These are phyloP conservation scores for Saccharomycopsis crataegensis DNA, from an alignment of 1,139 yeast species.

Conservation along the genomic window DNA sequence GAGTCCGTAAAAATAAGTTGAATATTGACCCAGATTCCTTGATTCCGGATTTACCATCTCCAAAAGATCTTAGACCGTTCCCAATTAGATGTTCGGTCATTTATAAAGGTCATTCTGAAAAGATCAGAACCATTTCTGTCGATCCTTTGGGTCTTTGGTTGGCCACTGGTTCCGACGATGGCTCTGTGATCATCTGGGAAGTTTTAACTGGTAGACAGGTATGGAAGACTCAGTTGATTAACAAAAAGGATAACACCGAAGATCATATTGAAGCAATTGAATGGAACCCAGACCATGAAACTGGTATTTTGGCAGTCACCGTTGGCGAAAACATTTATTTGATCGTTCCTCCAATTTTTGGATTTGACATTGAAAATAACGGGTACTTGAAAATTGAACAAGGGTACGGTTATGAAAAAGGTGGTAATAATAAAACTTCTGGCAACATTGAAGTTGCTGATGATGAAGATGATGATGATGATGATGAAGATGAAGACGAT, in stretches of 20 bases:
- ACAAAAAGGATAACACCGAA: slow-evolving; percentile 34
- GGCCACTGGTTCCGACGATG: slow-evolving; percentile 98
- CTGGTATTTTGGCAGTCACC: slow-evolving; percentile 75
- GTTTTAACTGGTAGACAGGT: slow-evolving; percentile 91
- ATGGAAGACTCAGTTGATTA: slow-evolving; percentile 50
- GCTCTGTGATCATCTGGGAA: slow-evolving; percentile 95
- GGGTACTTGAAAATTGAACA: slow-evolving; percentile 75
- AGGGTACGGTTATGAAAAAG: slow-evolving; percentile 89
- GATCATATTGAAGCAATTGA: slow-evolving; percentile 78
- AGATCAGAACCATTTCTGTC: slow-evolving; percentile 72
- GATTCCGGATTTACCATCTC: slow-evolving; percentile 94
- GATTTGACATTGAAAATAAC: slow-evolving; percentile 76
- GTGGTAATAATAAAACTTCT: slow-evolving; percentile 48
- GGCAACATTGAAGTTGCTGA: slow-evolving; percentile 38
- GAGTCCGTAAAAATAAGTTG: slow-evolving; percentile 85
- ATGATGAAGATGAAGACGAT: slow-evolving; percentile 25
- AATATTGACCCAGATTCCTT: slow-evolving; percentile 94
- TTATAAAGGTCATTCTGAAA: slow-evolving; percentile 76
- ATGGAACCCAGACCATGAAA: slow-evolving; percentile 79
- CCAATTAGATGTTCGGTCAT: slow-evolving; percentile 86
- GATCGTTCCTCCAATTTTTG: slow-evolving; percentile 85
- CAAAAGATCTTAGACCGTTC: slow-evolving; percentile 96
- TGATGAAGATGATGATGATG: slow-evolving; percentile 32
- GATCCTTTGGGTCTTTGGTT: slow-evolving; percentile 92
- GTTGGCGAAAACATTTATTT: slow-evolving; percentile 78